Evolutionary conservation across 345 rosid species (phyloP).

Genomic region (Eucalyptus viminalis): DNA sequence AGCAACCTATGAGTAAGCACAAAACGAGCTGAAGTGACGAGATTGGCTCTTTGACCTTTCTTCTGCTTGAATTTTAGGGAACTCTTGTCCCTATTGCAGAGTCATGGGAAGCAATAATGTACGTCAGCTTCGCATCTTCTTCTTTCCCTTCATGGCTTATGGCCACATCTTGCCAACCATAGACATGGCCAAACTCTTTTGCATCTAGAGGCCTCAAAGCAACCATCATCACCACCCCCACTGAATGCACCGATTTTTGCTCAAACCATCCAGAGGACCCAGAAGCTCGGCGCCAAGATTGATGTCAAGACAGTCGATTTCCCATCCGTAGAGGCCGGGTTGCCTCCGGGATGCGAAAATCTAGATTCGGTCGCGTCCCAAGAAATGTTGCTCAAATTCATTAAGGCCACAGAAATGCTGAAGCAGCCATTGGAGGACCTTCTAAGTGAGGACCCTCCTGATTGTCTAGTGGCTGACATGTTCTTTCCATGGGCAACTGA

Average conservation of each 20-base stretch:
- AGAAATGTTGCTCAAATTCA: slow-evolving; percentile 3
- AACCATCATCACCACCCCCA: slow-evolving; percentile 46
- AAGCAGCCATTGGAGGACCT: slow-evolving; percentile 26
- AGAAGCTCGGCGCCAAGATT: not conserved
- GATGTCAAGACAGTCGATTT: not conserved
- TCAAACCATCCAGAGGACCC: not conserved
- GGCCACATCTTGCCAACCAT: no score
- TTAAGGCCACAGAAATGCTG: slow-evolving; percentile 12
- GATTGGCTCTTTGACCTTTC: no score
- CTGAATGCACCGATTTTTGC: slow-evolving; percentile 18
- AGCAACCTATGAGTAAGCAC: no score
- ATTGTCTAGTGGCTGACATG: slow-evolving; percentile 47
- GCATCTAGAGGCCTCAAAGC: slow-evolving; percentile 20
- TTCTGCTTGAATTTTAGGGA: no score
- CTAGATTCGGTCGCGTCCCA: not conserved
- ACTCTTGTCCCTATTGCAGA: no score
- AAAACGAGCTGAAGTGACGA: no score
- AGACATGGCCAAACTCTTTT: slow-evolving; percentile 2
- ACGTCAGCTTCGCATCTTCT: no score
- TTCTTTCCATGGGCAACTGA: slow-evolving; percentile 51
- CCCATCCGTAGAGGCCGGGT: slow-evolving; percentile 1
- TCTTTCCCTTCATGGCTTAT: no score
- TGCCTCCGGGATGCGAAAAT: slow-evolving; percentile 7
- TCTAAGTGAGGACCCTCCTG: slow-evolving; percentile 17
- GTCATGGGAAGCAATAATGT: no score